Evolutionary conservation across 2,329 filamentous ascomycete species (phyloP).

Genomic region (Pseudocercospora eumusae): DNA sequence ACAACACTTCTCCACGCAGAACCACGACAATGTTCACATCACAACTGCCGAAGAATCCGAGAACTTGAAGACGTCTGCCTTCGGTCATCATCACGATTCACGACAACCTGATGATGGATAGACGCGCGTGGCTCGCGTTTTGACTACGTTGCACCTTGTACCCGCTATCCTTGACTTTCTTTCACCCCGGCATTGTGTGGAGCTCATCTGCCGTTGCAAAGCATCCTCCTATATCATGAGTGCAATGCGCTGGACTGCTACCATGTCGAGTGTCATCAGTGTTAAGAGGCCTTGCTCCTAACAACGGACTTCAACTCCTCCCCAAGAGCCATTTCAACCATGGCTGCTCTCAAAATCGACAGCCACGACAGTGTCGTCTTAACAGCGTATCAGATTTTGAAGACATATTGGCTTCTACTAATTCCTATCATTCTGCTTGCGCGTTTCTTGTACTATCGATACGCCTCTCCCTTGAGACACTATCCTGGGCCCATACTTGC

Average conservation of each 20-base stretch:
- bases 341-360: constrained; percentile 9
- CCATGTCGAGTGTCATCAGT: neutral
- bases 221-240: constrained; percentile 1
- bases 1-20: neutral
- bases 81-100: neutral
- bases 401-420: constrained; percentile 28
- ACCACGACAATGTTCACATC: neutral
- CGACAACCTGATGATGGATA: neutral
- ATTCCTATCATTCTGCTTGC: constrained; percentile 32
- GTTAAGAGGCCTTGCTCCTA: neutral
- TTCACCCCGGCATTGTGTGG: constrained; percentile 2
- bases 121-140: neutral
- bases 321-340: constrained; percentile 11
- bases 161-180: neutral
- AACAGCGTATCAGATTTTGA: constrained; percentile 20
- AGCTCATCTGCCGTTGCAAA: constrained; percentile 13
- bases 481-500: constrained; percentile 37
- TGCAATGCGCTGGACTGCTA: neutral
- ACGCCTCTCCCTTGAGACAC: constrained; percentile 33
- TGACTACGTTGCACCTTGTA: neutral
- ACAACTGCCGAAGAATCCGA: constrained; percentile 9
- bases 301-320: neutral
- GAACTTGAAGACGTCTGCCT: neutral
- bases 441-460: constrained; percentile 37
- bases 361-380: constrained; percentile 23